These are phyloP conservation scores for Durusdinium trenchii DNA, from an alignment of 73 alveolate species.

Conservation along the genomic window DNA sequence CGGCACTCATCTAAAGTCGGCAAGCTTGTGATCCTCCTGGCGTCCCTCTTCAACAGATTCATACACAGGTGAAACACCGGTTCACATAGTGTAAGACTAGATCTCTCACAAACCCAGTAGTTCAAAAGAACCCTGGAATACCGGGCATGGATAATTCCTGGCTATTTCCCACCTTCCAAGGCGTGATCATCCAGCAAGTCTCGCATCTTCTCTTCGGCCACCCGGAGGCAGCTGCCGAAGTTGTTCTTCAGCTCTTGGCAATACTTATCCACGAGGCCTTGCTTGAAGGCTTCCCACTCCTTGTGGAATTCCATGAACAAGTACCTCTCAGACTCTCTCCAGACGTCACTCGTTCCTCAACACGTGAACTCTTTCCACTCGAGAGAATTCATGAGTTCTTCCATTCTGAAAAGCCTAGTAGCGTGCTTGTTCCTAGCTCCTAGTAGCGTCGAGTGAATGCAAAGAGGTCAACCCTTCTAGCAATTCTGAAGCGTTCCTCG, in stretches of 20 bases:
- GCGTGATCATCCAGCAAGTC: conserved; percentile 35
- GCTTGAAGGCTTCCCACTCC: conserved; percentile 94
- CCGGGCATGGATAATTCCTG: background rate
- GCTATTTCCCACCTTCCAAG: conserved; percentile 36
- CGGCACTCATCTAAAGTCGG: no score
- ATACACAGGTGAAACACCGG: no score
- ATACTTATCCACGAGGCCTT: conserved; percentile 90
- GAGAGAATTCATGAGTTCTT: no score
- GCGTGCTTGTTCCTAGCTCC: no score
- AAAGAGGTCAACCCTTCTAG: no score
- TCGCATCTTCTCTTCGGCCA: conserved; percentile 70
- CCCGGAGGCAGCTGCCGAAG: conserved; percentile 91
- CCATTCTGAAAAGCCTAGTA: background rate
- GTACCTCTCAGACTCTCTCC: conserved; percentile 19
- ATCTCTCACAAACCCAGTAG: background rate
- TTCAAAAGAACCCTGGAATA: background rate
- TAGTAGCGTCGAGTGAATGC: no score
- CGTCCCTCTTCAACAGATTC: no score
- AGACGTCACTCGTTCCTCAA: background rate
- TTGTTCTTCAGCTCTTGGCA: conserved; percentile 95
- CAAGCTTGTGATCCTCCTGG: no score
- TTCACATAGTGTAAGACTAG: no score
- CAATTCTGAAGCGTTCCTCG: no score
- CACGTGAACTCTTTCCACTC: no score
- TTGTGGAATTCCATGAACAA: conserved; percentile 94